Percentiles rank a stretch among this genome's conserved stretches.
phyloP scores from a whole-genome alignment of 352 stramenopile genomes.

The Phytophthora ramorum region DNA sequence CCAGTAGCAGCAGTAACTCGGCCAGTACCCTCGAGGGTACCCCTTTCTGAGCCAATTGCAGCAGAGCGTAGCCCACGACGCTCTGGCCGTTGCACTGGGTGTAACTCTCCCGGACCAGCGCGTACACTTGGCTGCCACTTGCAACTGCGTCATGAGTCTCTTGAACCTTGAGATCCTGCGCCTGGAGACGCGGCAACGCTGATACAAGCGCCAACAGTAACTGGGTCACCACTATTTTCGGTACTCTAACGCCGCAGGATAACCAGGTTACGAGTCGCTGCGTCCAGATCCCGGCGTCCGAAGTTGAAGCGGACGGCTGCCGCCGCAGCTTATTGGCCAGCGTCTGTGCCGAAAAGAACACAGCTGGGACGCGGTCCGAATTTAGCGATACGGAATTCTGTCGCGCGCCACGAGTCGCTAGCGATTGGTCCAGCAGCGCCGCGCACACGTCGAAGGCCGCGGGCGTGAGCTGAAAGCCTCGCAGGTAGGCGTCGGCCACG shows the following conservation, averaged over 20 bases:
- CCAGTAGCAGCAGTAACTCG: slow-evolving; percentile 71
- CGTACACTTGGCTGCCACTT: slow-evolving; percentile 16
- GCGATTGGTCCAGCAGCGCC: slow-evolving; percentile 65
- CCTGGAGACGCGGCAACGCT: slow-evolving; percentile 56
- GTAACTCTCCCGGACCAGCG: slow-evolving; percentile 24
- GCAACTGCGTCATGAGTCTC: slow-evolving; percentile 8
- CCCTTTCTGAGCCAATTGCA: slow-evolving; percentile 47
- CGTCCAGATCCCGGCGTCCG: slow-evolving; percentile 40
- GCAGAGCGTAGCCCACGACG: slow-evolving; percentile 67
- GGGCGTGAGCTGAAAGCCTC: slow-evolving; percentile 81
- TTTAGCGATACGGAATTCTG: slow-evolving; percentile 16
- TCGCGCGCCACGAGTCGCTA: slow-evolving; percentile 21
- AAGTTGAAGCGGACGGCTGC: slow-evolving; percentile 47
- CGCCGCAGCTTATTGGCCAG: slow-evolving; percentile 83
- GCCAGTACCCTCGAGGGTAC: slow-evolving; percentile 50
- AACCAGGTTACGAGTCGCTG: slow-evolving; percentile 70
- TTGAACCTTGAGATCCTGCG: slow-evolving; percentile 42
- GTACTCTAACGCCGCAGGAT: slow-evolving; percentile 39
- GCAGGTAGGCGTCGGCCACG: slow-evolving; percentile 76
- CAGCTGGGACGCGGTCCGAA: slow-evolving; percentile 45
- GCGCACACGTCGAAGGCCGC: slow-evolving; percentile 78
- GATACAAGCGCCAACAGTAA: slow-evolving; percentile 74
- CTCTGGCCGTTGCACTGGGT: slow-evolving; percentile 33
- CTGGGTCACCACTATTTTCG: slow-evolving; percentile 79
- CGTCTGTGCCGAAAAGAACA: slow-evolving; percentile 87